Percentiles rank a stretch among this genome's conserved stretches.
phyloP scores from a whole-genome alignment of 2,329 filamentous ascomycete species.

The Cordyceps cateniannulata region DNA sequence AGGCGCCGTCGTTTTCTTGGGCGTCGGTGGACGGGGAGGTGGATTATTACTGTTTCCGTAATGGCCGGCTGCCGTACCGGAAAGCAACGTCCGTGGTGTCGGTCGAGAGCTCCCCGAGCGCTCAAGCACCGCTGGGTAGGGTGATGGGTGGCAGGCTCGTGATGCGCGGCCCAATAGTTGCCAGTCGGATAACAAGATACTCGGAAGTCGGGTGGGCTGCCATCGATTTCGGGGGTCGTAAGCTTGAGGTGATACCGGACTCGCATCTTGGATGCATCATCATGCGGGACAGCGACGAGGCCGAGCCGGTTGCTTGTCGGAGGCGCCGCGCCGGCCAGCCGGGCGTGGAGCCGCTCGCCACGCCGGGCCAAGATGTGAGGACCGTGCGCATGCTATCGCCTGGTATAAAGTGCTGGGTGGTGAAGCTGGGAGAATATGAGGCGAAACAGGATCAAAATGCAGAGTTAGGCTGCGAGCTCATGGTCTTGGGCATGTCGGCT shows the following conservation, averaged over 20 bases:
- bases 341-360: not conserved
- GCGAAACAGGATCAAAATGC: not conserved
- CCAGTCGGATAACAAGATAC: not conserved
- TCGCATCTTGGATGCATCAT: not conserved
- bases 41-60: constrained; percentile 21
- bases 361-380: not conserved
- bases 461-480: not conserved
- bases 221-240: not conserved
- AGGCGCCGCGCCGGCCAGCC: not conserved
- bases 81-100: constrained; percentile 13
- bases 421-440: not conserved
- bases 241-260: not conserved
- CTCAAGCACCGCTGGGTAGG: not conserved
- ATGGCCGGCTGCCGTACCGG: constrained; percentile 15
- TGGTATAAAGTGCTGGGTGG: not conserved
- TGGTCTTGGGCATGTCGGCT: not conserved
- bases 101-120: not conserved
- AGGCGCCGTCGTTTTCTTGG: constrained; percentile 22
- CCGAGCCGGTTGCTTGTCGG: not conserved
- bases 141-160: not conserved
- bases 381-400: not conserved
- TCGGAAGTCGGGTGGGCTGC: not conserved
- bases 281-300: too few species aligned
- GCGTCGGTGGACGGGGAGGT: constrained; percentile 19
- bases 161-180: not conserved